Evolutionary conservation across 345 rosid genomes (phyloP).

Genomic region (Eucalyptus sp.): DNA sequence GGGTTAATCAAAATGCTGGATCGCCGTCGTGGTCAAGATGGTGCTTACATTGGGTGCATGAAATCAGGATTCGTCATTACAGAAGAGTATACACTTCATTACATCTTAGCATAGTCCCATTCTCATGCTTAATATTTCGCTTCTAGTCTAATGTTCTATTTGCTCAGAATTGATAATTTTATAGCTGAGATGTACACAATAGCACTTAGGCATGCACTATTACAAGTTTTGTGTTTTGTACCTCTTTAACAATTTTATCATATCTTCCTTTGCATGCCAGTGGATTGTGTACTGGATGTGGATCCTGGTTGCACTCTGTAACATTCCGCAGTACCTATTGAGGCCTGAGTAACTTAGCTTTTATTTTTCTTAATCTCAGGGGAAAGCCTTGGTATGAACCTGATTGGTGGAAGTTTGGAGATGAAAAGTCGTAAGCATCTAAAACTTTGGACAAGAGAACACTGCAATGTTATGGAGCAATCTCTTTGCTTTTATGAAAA

Average conservation of each 20-base stretch:
- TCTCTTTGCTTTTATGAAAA: background rate
- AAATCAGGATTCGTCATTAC: conserved; percentile 86
- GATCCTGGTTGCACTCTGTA: background rate
- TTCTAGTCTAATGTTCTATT: background rate
- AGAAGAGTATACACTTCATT: conserved; percentile 34
- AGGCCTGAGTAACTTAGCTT: background rate
- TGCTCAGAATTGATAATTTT: background rate
- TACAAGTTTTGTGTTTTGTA: background rate
- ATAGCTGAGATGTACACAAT: background rate
- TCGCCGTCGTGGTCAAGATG: conserved; percentile 57
- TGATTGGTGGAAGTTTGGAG: conserved; percentile 99
- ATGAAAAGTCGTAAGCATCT: conserved; percentile 78
- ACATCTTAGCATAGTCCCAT: background rate
- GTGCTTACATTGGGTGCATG: conserved; percentile 91
- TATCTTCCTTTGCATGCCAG: background rate
- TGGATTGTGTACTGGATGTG: background rate
- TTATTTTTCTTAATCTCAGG: conserved; percentile 31
- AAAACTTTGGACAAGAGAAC: background rate
- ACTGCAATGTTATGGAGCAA: background rate
- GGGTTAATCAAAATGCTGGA: conserved; percentile 68
- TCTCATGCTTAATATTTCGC: background rate
- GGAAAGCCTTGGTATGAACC: conserved; percentile 91
- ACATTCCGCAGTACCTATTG: background rate
- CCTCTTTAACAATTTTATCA: background rate
- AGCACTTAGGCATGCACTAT: background rate